phyloP scores from a whole-genome alignment of 2,329 filamentous ascomycete species.

The Monosporascus sp. region DNA sequence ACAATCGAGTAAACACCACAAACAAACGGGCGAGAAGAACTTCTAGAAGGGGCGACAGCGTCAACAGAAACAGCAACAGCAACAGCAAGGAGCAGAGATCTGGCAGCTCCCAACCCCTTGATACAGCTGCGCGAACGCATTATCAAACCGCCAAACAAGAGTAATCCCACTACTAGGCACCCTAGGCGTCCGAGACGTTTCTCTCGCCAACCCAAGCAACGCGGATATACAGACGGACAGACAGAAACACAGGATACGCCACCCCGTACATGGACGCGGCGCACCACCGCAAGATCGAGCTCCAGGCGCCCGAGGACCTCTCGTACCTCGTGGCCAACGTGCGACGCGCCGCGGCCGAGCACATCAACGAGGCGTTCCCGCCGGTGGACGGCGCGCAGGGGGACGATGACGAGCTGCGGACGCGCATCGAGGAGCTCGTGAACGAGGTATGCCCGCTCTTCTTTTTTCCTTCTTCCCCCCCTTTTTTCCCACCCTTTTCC shows the following conservation, averaged over 20 bases:
- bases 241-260: too few relatives aligned
- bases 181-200: too few relatives aligned
- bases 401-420: conserved; percentile 51
- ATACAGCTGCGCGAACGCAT: too few relatives aligned
- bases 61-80: too few relatives aligned
- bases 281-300: conserved; percentile 68
- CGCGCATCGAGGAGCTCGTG: conserved; percentile 54
- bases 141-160: too few relatives aligned
- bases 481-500: background rate
- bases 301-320: conserved; percentile 71
- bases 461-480: background rate
- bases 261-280: conserved; percentile 15
- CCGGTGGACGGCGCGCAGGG: conserved; percentile 44
- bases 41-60: too few relatives aligned
- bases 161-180: too few relatives aligned
- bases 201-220: background rate
- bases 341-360: conserved; percentile 60
- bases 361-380: conserved; percentile 64
- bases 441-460: conserved; percentile 41
- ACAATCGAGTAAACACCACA: too few relatives aligned
- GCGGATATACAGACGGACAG: background rate
- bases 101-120: too few relatives aligned
- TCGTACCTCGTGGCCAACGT: conserved; percentile 65
- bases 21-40: too few relatives aligned
- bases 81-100: too few relatives aligned